Conservation (phyloP, 2,329 filamentous ascomycete species). For the Talaromyces sp. region DNA sequence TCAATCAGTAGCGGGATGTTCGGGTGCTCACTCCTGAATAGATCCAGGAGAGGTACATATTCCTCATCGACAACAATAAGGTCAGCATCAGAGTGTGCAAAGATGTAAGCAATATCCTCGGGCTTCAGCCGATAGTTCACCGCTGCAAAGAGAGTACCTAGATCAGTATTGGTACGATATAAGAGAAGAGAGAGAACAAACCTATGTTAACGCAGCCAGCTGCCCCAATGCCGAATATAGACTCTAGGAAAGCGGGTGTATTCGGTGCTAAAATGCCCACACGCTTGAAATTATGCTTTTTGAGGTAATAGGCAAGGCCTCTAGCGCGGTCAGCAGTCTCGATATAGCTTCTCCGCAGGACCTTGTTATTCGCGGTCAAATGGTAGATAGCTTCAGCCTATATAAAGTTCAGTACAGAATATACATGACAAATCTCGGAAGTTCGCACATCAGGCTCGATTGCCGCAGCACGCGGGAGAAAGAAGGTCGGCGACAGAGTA, state of each 20-base stretch:
- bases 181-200: slow-evolving; percentile 26
- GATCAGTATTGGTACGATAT: background rate
- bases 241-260: slow-evolving; percentile 89
- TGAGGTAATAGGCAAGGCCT: slow-evolving; percentile 83
- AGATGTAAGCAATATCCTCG: slow-evolving; percentile 87
- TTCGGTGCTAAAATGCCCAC: slow-evolving; percentile 88
- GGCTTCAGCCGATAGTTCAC: slow-evolving; percentile 73
- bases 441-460: slow-evolving; percentile 72
- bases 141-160: slow-evolving; percentile 34
- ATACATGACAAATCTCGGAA: background rate
- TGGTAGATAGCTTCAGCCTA: slow-evolving; percentile 79
- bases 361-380: slow-evolving; percentile 70
- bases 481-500: slow-evolving; percentile 80
- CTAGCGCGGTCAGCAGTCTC: slow-evolving; percentile 82
- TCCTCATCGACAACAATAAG: slow-evolving; percentile 83
- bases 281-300: slow-evolving; percentile 67
- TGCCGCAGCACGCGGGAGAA: slow-evolving; percentile 76
- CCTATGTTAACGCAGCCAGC: slow-evolving; percentile 74
- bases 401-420: background rate
- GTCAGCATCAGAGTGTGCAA: slow-evolving; percentile 82
- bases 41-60: slow-evolving; percentile 66
- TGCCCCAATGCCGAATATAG: slow-evolving; percentile 81
- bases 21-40: slow-evolving; percentile 60
- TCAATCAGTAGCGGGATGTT: slow-evolving; percentile 73
- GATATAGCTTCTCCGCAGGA: slow-evolving; percentile 72